These are phyloP conservation scores for Cryptosporidium baileyi DNA, from an alignment of 169 alveolate species.

Conservation along the genomic window DNA sequence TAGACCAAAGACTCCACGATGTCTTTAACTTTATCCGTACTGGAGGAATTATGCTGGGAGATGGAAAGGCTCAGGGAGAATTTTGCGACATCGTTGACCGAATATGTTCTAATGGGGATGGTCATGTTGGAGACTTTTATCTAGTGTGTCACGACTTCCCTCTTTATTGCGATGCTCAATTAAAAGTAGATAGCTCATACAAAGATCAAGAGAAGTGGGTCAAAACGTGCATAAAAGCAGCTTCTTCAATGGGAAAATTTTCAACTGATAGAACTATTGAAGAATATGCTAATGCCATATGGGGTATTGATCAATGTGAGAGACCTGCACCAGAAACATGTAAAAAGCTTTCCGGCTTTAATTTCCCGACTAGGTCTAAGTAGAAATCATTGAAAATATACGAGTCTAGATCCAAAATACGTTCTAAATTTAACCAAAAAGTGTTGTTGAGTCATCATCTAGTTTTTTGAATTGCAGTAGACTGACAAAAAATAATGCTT, in stretches of 20 bases:
- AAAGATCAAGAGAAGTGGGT: conserved; percentile 82
- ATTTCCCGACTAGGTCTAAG: conserved; percentile 2
- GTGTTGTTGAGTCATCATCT: no score
- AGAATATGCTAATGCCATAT: conserved; percentile 87
- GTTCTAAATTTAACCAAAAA: no score
- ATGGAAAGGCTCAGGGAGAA: conserved; percentile 75
- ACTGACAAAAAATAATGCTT: no score
- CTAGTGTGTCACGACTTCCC: conserved; percentile 86
- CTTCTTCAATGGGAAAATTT: conserved; percentile 87
- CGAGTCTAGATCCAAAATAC: no score
- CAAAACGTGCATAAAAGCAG: conserved; percentile 84
- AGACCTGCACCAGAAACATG: conserved; percentile 70
- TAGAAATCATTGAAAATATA: no score
- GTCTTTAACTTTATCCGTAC: conserved; percentile 86
- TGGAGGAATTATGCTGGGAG: conserved; percentile 79
- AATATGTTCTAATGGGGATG: conserved; percentile 78
- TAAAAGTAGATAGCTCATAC: conserved; percentile 85
- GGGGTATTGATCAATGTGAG: conserved; percentile 77
- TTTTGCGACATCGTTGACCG: conserved; percentile 73
- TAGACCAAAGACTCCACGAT: conserved; percentile 82
- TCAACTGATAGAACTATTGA: conserved; percentile 90
- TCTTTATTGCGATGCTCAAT: conserved; percentile 85
- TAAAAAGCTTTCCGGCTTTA: conserved; percentile 19
- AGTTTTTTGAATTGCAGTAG: no score
- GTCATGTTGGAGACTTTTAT: conserved; percentile 85